These are phyloP conservation scores for Turritis glabra DNA, from an alignment of 345 rosid species.

Conservation along the genomic window DNA sequence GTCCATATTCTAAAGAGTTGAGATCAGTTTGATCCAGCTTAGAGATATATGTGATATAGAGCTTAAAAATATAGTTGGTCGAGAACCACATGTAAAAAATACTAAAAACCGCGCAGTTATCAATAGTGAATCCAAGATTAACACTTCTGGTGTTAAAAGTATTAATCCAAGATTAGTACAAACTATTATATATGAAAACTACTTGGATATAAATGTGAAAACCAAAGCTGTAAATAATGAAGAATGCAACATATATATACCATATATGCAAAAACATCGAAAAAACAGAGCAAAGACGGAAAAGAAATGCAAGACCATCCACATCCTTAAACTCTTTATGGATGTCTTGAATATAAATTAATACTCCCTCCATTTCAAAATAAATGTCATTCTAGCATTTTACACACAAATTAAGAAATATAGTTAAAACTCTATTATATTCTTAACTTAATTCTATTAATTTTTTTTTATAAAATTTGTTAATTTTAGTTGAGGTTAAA, in stretches of 20 bases:
- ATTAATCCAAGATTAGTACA: background rate
- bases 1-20: background rate
- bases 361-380: too few relatives aligned
- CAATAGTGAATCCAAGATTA: background rate
- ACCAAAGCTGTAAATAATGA: background rate
- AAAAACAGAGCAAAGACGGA: background rate
- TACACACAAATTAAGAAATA: too few relatives aligned
- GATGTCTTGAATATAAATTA: too few relatives aligned
- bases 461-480: too few relatives aligned
- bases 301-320: too few relatives aligned
- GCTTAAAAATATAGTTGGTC: background rate
- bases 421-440: too few relatives aligned
- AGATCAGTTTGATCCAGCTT: conserved; percentile 6
- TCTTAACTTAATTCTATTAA: too few relatives aligned
- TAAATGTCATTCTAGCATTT: too few relatives aligned
- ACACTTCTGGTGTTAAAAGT: too few relatives aligned
- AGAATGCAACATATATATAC: background rate
- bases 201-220: background rate
- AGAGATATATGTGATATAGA: background rate
- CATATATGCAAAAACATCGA: background rate
- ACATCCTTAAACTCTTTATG: too few relatives aligned
- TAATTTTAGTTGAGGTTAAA: too few relatives aligned
- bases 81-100: background rate
- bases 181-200: background rate
- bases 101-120: background rate